Percentiles rank a stretch among this genome's conserved stretches.
Conservation (phyloP, 2,329 filamentous ascomycete species). For the Cladophialophora carrionii region DNA sequence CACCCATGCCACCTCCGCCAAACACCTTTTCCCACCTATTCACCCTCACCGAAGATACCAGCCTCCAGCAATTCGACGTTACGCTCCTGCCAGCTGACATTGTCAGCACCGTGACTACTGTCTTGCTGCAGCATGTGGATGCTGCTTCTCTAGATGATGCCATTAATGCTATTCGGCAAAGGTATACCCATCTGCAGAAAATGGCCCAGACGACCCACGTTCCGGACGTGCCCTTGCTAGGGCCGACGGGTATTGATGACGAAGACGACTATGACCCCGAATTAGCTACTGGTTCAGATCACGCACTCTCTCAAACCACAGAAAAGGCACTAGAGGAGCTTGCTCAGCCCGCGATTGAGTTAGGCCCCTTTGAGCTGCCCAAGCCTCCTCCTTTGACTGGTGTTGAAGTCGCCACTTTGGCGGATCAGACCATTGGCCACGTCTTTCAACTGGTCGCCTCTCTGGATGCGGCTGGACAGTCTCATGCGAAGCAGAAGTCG, state of each 20-base stretch:
- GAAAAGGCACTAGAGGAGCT: slow-evolving; percentile 53
- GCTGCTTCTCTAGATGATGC: slow-evolving; percentile 70
- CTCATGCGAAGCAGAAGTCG: slow-evolving; percentile 55
- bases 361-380: slow-evolving; percentile 78
- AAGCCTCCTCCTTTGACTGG: slow-evolving; percentile 73
- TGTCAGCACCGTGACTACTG: slow-evolving; percentile 78
- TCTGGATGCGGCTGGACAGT: slow-evolving; percentile 65
- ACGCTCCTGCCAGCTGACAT: slow-evolving; percentile 74
- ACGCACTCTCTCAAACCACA: slow-evolving; percentile 73
- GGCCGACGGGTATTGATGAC: slow-evolving; percentile 70
- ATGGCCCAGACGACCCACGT: slow-evolving; percentile 39
- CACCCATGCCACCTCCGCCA: slow-evolving; percentile 73
- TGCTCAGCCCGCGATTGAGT: slow-evolving; percentile 56
- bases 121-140: slow-evolving; percentile 74
- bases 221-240: slow-evolving; percentile 39
- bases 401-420: slow-evolving; percentile 72
- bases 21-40: slow-evolving; percentile 83
- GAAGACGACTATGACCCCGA: slow-evolving; percentile 95
- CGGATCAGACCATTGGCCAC: slow-evolving; percentile 72
- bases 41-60: slow-evolving; percentile 76
- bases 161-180: slow-evolving; percentile 59
- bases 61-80: slow-evolving; percentile 79
- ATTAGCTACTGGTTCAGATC: slow-evolving; percentile 73
- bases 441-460: slow-evolving; percentile 77
- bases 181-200: slow-evolving; percentile 41